Base-by-base conservation (phyloP, 495 filamentous ascomycete genomes). In the Paragyromitra xinjiangensis region DNA sequence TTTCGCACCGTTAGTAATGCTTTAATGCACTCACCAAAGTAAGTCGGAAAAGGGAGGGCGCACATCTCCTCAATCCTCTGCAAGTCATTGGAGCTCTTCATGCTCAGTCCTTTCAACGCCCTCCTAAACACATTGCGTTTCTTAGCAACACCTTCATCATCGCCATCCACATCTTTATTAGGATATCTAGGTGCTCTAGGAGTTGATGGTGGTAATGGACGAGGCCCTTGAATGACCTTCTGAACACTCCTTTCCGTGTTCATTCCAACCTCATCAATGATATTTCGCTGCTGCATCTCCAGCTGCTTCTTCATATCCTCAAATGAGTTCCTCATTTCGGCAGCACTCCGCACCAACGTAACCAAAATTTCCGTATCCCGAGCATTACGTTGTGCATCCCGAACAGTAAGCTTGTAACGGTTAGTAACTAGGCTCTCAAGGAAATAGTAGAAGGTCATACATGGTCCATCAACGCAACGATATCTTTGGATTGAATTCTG, bases 401-500 rank as follows among this genome's bases (percentile, higher is more conserved):
- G 91, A 75, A 98, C 96, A 82, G 95, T 98, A 74, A 99, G 91
- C 88, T 77, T 94, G 67, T 42, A 80, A 74, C 6, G n/a, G 81
- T 89, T 73, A 90, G 83, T 66, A 82, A 48, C 16, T 22, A 8
- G 34, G 34, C 12, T 14, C 82, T 72, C 71, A 71, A 11, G 22
- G 40, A 58, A 24, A 56, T 58, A 8, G 68, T 50, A 0, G 22
- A 63, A 44, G 55, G 45, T 85, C 90, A 88, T 86, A 92, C 90
- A 83, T 97, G 95, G 82, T 99, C 94, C 95, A 99, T 98, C 34
- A 99, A 86, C 51, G 95, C 94, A 77, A 98, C 91, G 80, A 99
- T 96, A 82, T 99, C 96, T 84, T 97, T 95, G 6, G 93, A 97
- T 83, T 99, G 91, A 71, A 99, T 99, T 50, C 91, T 87, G 75